Percentiles rank a stretch among this genome's conserved stretches.
phyloP scores from a whole-genome alignment of 805 yeast genomes.

The Suhomyces pyralidae region DNA sequence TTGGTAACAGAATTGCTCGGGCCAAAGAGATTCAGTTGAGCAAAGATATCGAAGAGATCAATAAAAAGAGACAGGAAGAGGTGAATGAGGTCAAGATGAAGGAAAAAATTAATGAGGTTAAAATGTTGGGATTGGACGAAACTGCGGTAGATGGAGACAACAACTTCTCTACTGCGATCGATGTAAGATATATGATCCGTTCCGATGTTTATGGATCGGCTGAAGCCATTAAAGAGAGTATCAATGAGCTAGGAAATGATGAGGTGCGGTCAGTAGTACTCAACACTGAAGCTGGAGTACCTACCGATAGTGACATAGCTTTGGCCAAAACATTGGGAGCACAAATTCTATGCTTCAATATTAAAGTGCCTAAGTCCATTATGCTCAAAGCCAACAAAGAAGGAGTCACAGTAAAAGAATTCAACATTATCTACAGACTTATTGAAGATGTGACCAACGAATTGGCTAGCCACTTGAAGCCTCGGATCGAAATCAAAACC shows the following conservation, averaged over 20 bases:
- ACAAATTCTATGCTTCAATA: slow-evolving; percentile 73
- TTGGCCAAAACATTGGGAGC: slow-evolving; percentile 51
- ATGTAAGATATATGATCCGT: slow-evolving; percentile 65
- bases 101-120: slow-evolving; percentile 54
- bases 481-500: slow-evolving; percentile 63
- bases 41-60: slow-evolving; percentile 65
- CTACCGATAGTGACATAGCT: slow-evolving; percentile 47
- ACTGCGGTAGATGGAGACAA: slow-evolving; percentile 37
- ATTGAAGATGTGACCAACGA: slow-evolving; percentile 77
- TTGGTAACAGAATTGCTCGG: slow-evolving; percentile 58
- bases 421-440: slow-evolving; percentile 81
- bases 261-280: slow-evolving; percentile 73
- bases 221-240: slow-evolving; percentile 85
- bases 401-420: slow-evolving; percentile 58
- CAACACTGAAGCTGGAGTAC: slow-evolving; percentile 74
- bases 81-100: slow-evolving; percentile 51
- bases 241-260: slow-evolving; percentile 79
- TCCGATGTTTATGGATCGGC: slow-evolving; percentile 95
- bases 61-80: slow-evolving; percentile 59
- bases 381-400: slow-evolving; percentile 53
- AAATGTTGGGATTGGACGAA: slow-evolving; percentile 56
- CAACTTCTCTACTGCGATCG: slow-evolving; percentile 12
- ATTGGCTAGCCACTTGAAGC: slow-evolving; percentile 58
- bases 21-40: slow-evolving; percentile 54
- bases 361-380: slow-evolving; percentile 63